Percentiles rank a stretch among this genome's conserved stretches.
Conservation (phyloP, 164 flowering plant genomes). For the Vitis labrusca region DNA sequence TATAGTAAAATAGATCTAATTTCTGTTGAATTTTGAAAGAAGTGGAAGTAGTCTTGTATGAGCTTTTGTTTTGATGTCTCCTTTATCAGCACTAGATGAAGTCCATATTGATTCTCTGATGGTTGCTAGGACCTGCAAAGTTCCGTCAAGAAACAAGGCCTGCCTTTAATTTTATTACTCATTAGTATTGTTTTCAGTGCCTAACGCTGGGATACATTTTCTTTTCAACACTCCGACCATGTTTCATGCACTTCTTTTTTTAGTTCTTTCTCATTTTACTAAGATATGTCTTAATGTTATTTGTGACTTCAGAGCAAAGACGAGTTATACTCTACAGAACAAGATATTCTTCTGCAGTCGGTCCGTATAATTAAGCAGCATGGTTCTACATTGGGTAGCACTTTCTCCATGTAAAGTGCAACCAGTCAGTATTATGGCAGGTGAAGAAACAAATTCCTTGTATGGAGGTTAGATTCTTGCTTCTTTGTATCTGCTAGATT, state of each 20-base stretch:
- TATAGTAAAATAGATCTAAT: too few species aligned
- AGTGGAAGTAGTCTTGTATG: too few species aligned
- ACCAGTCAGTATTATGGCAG: slow-evolving; percentile 11
- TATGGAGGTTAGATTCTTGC: slow-evolving; percentile 5
- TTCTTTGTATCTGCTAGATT: background rate
- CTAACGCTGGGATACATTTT: background rate
- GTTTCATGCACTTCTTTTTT: too few species aligned
- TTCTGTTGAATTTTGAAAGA: too few species aligned
- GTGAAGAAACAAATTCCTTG: background rate
- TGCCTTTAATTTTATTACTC: background rate
- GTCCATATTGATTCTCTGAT: too few species aligned
- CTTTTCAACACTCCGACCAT: background rate
- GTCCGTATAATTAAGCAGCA: slow-evolving; percentile 68
- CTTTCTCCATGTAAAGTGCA: slow-evolving; percentile 14
- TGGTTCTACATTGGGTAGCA: slow-evolving; percentile 62
- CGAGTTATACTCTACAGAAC: slow-evolving; percentile 58
- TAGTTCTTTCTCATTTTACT: slow-evolving; percentile 1
- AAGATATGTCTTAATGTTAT: background rate
- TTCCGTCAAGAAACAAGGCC: too few species aligned
- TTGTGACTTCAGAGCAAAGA: slow-evolving; percentile 55
- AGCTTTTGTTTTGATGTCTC: too few species aligned
- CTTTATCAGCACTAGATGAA: too few species aligned
- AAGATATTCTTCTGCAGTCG: slow-evolving; percentile 74
- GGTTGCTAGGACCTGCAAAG: too few species aligned
- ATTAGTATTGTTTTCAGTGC: background rate